phyloP scores from a whole-genome alignment of 495 filamentous ascomycete species.

The Sordaria brevicollis region DNA sequence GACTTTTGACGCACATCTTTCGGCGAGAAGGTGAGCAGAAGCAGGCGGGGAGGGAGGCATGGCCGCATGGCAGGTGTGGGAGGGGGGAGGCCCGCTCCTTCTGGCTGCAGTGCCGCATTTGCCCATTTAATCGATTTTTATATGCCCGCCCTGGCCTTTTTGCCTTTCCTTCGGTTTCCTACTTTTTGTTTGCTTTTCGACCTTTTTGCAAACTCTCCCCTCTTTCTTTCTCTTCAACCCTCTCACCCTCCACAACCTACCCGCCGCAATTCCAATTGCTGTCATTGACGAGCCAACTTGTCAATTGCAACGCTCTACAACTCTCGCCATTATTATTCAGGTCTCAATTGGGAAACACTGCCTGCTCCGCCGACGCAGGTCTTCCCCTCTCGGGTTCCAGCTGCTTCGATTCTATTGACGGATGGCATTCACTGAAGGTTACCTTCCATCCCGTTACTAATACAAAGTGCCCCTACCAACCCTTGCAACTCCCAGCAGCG shows the following conservation, averaged over 20 bases:
- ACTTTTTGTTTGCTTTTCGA: background rate
- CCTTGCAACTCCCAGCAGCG: background rate
- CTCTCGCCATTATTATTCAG: background rate
- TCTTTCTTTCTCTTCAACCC: background rate
- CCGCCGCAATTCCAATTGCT: background rate
- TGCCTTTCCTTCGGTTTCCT: background rate
- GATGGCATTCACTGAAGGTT: background rate
- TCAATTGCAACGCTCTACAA: background rate
- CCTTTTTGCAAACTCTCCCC: slow-evolving; percentile 1
- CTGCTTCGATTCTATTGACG: background rate
- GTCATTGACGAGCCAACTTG: background rate
- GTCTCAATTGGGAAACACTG: background rate
- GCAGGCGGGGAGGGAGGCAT: background rate
- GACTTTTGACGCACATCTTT: background rate
- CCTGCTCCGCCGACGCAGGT: background rate
- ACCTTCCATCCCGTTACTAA: background rate
- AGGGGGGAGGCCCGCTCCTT: background rate
- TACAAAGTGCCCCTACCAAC: background rate
- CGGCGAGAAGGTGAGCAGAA: background rate
- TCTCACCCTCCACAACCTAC: background rate
- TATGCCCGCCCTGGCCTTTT: background rate
- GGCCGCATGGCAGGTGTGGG: background rate
- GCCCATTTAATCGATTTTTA: background rate
- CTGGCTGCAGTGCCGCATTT: background rate
- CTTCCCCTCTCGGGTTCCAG: background rate